These are phyloP conservation scores for Escallonia herrerae DNA, from an alignment of 129 eudicot genomes.

Conservation along the genomic window DNA sequence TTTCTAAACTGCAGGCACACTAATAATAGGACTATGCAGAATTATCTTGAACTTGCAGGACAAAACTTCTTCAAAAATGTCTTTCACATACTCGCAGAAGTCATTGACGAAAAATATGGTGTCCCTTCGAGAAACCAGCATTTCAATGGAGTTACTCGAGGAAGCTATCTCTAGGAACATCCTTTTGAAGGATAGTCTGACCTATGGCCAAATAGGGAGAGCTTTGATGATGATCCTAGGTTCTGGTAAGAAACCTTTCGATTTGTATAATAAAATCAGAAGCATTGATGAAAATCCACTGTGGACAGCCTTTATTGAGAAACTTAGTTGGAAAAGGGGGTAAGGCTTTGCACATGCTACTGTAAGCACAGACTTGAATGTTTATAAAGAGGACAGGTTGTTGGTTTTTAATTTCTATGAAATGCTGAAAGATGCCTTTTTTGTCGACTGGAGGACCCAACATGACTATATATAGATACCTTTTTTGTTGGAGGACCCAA, in stretches of 20 bases:
- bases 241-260: slow-evolving; percentile 8
- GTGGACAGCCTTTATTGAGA: slow-evolving; percentile 34
- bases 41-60: neutral
- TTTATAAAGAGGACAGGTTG: neutral
- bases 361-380: neutral
- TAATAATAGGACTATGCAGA: neutral
- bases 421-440: slow-evolving; percentile 34
- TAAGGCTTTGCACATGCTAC: no score
- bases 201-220: slow-evolving; percentile 37
- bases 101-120: slow-evolving; percentile 38
- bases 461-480: no score
- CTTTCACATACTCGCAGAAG: slow-evolving; percentile 34
- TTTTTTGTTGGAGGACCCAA: no score
- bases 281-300: slow-evolving; percentile 4
- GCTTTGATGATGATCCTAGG: slow-evolving; percentile 31
- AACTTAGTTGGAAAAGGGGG: neutral
- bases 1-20: neutral
- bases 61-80: slow-evolving; percentile 18
- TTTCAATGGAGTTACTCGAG: slow-evolving; percentile 28
- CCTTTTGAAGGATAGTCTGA: neutral
- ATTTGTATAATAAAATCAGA: slow-evolving; percentile 13
- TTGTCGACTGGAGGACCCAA: no score
- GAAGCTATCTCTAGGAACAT: slow-evolving; percentile 28
- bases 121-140: slow-evolving; percentile 22
- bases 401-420: slow-evolving; percentile 16